Evolutionary conservation across 169 alveolate species (phyloP), one percentile per base, ranked within the genome.

Genomic region (Plasmodium billcollinsi): DNA sequence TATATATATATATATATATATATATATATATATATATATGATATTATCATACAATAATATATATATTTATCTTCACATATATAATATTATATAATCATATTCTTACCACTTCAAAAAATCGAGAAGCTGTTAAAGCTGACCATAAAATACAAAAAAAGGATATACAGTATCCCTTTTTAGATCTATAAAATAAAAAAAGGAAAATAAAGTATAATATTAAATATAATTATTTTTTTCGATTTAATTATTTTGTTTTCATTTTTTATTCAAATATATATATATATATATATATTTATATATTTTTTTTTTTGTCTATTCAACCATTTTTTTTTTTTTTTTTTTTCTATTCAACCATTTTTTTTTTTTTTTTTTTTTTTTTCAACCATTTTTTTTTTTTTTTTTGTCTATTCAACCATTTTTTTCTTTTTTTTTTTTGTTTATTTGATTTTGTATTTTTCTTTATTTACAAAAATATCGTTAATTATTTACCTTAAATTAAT

Each of bases 41-140:
- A 56, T 15, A 56, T 56, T 15, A 2, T 56, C 24, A 56, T 56
- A 15, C 20, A 56, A 56, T 15, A 5, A 54, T 15, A 52, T 52
- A 52, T 52, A 52, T 52, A 52, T 52, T 3, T 26, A 26, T 18
- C 20, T 66, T 26, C 5, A 15, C 9, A 26, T 29, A 26, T 74
- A 12, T 33, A 33, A 33, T 33, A 33, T 33, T 0, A 33, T 33
- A 4, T 33, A 33, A 33, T 45, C 59, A 61, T 50, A 12, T 8
- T 21, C 4, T 3, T 83, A 83, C 91, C 85, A 88, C 93, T 83
- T 96, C 97, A 90, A 96, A 95, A 92, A 94, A 96, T 88, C 94
- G 74, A 9, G 98, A 90, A n/a, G 98, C 97, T 73, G 94, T 96
- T 63, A 93, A 88, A 33, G 97, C 95, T 58, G 97, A 93, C 93